phyloP scores from a whole-genome alignment of 257 asterid species.

The Coffea eugenioides region DNA sequence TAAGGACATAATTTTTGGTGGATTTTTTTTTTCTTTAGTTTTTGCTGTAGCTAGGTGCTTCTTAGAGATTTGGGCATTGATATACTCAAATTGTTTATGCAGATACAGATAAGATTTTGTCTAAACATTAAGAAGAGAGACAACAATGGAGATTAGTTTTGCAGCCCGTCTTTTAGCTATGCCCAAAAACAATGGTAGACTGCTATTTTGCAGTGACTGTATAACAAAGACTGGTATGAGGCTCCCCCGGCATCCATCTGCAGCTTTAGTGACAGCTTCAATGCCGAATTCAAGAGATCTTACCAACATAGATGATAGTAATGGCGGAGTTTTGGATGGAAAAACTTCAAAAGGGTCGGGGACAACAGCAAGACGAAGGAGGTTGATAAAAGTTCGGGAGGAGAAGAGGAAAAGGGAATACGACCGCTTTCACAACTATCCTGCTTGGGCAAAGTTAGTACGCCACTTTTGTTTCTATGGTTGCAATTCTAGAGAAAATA shows the following conservation, averaged over 20 bases:
- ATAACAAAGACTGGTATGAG: conserved; percentile 13
- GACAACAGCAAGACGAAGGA: conserved; percentile 84
- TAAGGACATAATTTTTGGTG: too few relatives aligned
- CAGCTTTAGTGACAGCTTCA: conserved; percentile 13
- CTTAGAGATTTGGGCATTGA: neutral
- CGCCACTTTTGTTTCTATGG: neutral
- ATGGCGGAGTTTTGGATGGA: conserved; percentile 23
- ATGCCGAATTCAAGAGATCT: conserved; percentile 28
- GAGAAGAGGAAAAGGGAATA: conserved; percentile 84
- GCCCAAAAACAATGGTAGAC: conserved; percentile 27
- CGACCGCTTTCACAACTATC: conserved; percentile 67
- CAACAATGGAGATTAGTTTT: neutral
- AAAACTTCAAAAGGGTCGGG: conserved; percentile 74
- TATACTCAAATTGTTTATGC: neutral
- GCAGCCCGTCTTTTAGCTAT: conserved; percentile 25
- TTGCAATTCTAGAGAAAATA: neutral
- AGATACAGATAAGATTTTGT: neutral
- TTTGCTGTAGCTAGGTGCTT: too few relatives aligned
- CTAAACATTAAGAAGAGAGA: neutral
- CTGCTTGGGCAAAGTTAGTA: conserved; percentile 90
- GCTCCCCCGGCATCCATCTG: conserved; percentile 20
- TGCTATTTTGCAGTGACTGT: conserved; percentile 15
- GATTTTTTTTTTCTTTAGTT: too few relatives aligned
- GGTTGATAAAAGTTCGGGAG: conserved; percentile 80
- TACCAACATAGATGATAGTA: conserved; percentile 16